Conservation (phyloP, 2,329 filamentous ascomycete genomes). For the Eutypa lata region DNA sequence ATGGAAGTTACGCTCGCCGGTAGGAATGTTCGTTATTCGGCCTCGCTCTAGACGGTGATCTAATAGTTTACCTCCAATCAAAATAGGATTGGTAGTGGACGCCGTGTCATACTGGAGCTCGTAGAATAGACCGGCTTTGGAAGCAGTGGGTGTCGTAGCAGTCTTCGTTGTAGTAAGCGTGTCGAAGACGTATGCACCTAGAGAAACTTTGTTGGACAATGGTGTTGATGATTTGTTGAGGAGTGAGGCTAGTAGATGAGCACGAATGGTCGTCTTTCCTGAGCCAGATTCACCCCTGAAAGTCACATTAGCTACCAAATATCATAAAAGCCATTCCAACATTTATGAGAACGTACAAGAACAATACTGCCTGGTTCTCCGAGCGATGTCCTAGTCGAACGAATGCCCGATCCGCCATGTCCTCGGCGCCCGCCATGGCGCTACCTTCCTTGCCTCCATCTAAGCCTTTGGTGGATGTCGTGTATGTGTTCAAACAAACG, state of each 20-base stretch:
- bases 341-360: conserved; percentile 68
- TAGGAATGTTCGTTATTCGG: conserved; percentile 86
- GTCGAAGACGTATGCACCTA: conserved; percentile 94
- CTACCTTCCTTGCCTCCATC: conserved; percentile 92
- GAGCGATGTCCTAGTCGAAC: conserved; percentile 80
- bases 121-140: conserved; percentile 91
- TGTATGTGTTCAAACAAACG: conserved; percentile 92
- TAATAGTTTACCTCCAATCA: conserved; percentile 91
- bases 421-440: conserved; percentile 88
- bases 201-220: conserved; percentile 86
- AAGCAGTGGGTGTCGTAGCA: conserved; percentile 89
- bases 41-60: conserved; percentile 92
- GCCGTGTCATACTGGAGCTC: conserved; percentile 96
- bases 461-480: conserved; percentile 78
- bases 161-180: conserved; percentile 96
- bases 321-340: not conserved
- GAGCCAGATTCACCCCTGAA: conserved; percentile 88
- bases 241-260: conserved; percentile 81
- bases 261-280: conserved; percentile 91
- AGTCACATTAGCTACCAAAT: conserved; percentile 11
- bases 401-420: conserved; percentile 83
- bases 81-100: conserved; percentile 75
- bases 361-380: conserved; percentile 90
- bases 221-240: conserved; percentile 90
- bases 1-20: conserved; percentile 95